Conservation (phyloP, 352 stramenopile species). For the Globisporangium paddicum region DNA sequence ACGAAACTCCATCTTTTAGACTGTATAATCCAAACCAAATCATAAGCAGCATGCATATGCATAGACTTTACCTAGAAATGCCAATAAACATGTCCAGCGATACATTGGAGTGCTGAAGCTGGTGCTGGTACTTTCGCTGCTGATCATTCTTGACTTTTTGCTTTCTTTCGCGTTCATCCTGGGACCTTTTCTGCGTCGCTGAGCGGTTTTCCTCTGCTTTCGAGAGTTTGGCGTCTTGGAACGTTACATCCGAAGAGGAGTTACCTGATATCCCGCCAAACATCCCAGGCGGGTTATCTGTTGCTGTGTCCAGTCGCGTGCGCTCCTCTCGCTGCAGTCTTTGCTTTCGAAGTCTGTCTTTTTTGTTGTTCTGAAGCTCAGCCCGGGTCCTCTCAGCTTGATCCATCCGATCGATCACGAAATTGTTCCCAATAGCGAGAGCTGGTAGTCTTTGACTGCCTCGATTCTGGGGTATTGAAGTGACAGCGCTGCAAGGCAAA, state of each 20-base stretch:
- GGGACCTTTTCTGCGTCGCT: constrained; percentile 7
- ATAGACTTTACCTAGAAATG: constrained; percentile 1
- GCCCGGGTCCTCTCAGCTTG: constrained; percentile 36
- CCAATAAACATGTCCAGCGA: constrained; percentile 30
- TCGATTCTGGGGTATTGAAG: not conserved
- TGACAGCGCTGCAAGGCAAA: not conserved
- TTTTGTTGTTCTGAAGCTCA: constrained; percentile 36
- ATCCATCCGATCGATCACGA: constrained; percentile 23
- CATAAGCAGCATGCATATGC: not conserved
- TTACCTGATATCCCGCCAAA: not conserved
- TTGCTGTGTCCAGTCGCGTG: constrained; percentile 22
- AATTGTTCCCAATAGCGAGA: constrained; percentile 12
- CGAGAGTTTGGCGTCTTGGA: constrained; percentile 3
- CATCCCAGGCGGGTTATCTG: constrained; percentile 5
- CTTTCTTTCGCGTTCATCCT: constrained; percentile 16
- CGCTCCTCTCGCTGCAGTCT: constrained; percentile 34
- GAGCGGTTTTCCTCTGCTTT: constrained; percentile 9
- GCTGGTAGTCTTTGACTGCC: constrained; percentile 2
- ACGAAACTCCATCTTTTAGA: constrained; percentile 37
- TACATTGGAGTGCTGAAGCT: constrained; percentile 9
- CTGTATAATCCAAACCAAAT: constrained; percentile 6
- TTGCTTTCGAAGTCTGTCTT: constrained; percentile 42
- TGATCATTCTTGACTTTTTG: constrained; percentile 4
- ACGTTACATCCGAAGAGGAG: not conserved
- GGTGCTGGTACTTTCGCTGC: constrained; percentile 13